A percentile compares a stretch with the other conserved stretches of the same genome.
phyloP scores from a whole-genome alignment of 495 filamentous ascomycete species.

The Xylaria castorea region DNA sequence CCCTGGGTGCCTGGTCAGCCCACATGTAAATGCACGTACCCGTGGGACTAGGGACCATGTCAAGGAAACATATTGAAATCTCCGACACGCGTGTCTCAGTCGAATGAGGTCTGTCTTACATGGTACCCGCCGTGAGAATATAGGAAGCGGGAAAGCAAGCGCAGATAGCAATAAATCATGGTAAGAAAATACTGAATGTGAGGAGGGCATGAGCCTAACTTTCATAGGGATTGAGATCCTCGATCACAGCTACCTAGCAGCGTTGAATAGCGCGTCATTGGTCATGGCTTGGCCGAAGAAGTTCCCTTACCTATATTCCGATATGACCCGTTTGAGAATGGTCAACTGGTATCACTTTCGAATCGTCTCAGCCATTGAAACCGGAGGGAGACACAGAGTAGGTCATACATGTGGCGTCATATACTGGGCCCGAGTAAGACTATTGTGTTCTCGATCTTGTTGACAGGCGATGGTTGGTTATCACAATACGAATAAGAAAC shows the following conservation, averaged over 20 bases:
- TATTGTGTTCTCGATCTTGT: not conserved
- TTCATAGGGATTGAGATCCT: not conserved
- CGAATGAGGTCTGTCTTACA: conserved; percentile 13
- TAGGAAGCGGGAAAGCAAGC: not conserved
- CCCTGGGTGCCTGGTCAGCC: not conserved
- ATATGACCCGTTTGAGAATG: conserved; percentile 10
- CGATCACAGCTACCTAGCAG: not conserved
- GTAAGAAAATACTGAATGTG: not conserved
- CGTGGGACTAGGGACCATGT: conserved; percentile 6
- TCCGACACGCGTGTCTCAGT: conserved; percentile 19
- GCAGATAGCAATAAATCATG: not conserved
- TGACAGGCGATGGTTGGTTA: not conserved
- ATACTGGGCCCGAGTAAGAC: not conserved
- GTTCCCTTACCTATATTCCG: conserved; percentile 14
- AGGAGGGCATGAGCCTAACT: not conserved
- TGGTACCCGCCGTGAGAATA: not conserved
- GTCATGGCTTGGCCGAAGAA: not conserved
- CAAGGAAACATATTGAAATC: conserved; percentile 16
- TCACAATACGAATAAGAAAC: not conserved
- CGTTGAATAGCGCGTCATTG: not conserved
- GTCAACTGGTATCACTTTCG: not conserved
- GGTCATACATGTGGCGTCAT: conserved; percentile 2
- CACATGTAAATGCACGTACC: conserved; percentile 19
- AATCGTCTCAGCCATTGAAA: not conserved
- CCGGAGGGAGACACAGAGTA: not conserved